Evolutionary conservation across 352 stramenopile species (phyloP).

Genomic region (Globisporangium alternatum): DNA sequence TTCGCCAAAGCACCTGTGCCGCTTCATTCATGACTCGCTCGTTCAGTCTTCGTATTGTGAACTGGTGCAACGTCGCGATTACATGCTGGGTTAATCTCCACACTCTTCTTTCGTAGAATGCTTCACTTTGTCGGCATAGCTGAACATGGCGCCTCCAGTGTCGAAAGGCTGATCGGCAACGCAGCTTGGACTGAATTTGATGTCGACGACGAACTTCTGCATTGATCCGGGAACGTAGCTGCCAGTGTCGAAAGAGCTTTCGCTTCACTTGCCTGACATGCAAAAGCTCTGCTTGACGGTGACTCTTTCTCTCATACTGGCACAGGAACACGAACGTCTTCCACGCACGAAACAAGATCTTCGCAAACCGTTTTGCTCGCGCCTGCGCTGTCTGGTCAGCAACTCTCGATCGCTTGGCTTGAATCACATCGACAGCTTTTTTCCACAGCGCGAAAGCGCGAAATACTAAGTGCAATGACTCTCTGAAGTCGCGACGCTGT

Average conservation of each 20-base stretch:
- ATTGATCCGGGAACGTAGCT: neutral
- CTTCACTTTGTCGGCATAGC: neutral
- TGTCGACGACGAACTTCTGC: constrained; percentile 4
- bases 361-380: neutral
- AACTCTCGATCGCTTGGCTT: neutral
- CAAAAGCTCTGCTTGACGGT: neutral
- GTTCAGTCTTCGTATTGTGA: neutral
- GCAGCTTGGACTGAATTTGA: neutral
- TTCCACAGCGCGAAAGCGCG: constrained; percentile 15
- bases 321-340: constrained; percentile 1
- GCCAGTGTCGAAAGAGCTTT: constrained; percentile 1
- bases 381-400: neutral
- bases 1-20: neutral
- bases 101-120: neutral
- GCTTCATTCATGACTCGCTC: constrained; percentile 9
- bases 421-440: neutral
- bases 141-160: constrained; percentile 1
- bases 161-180: neutral
- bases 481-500: constrained; percentile 10
- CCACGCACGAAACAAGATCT: constrained; percentile 8
- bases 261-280: neutral
- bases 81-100: neutral
- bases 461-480: constrained; percentile 15
- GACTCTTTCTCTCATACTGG: neutral
- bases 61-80: neutral